Base-by-base conservation (phyloP, 208 protist genomes). In the Crithidia bombi region DNA sequence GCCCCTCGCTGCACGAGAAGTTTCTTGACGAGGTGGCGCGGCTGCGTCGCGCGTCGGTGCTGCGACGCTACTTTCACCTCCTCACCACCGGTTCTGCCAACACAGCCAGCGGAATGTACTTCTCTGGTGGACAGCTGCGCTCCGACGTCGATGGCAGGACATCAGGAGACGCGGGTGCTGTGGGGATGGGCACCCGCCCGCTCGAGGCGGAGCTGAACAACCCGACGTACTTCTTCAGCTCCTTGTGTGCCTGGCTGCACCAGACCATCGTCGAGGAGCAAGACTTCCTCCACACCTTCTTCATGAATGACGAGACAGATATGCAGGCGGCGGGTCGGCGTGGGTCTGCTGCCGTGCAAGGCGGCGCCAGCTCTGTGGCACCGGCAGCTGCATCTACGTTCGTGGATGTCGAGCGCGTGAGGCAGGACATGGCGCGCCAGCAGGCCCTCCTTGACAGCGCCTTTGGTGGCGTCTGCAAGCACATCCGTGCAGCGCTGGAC, bases 1-100 rank as follows among this genome's bases (percentile, higher is more conserved):
- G 75, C 38, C 49, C 79, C 4, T 57, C 59, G 43, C 83, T 89
- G 71, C 91, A 87, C 75, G 75, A 75, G 26, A 65, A 77, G 39
- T 79, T 93, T 50, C 61, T 96, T n/a, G 78, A 89, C 54, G 89
- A 93, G 58, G 78, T 94, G 17, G 81, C 84, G 12, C 78, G 85
- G 35, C 74, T 91, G 57, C 83, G 91, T 11, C 79, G 85, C 1
- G 79, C 84, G 1, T 86, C 83, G 1, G 87, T 96, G 39, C 73
- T 96, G 61, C 82, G 91, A 35, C 86, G 90, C 39, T 94, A 92
- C 66, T 92, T 89, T 67, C 89, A 94, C 56, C 82, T 96, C 19
- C 78, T 96, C 69, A 90, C 87, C 17, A 96, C 83, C 2, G 91
- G 89, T 46, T 90, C 75, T 3, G 57, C 81, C 19, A 87, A 81